Conservation (phyloP, 2,329 filamentous ascomycete species). For the Fusarium mexicanum region DNA sequence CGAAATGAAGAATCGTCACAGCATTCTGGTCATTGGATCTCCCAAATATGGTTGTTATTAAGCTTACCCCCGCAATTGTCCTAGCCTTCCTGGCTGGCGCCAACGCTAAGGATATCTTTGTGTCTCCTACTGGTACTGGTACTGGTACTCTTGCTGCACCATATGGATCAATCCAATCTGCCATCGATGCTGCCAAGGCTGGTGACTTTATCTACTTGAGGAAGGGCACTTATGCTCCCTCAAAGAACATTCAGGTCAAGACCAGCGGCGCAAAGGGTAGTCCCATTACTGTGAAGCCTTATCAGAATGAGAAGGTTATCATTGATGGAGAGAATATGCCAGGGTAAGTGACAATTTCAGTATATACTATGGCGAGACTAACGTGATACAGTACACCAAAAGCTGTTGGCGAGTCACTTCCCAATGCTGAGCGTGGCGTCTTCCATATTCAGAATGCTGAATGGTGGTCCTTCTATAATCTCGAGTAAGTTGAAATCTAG, state of each 20-base stretch:
- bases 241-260: slow-evolving; percentile 58
- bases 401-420: slow-evolving; percentile 51
- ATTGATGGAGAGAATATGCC: slow-evolving; percentile 55
- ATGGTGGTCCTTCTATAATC: slow-evolving; percentile 56
- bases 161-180: slow-evolving; percentile 57
- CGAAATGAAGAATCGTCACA: not conserved
- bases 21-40: not conserved
- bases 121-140: slow-evolving; percentile 55
- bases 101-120: slow-evolving; percentile 53
- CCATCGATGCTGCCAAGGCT: slow-evolving; percentile 55
- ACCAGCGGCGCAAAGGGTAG: slow-evolving; percentile 53
- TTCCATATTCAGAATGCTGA: slow-evolving; percentile 56
- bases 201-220: slow-evolving; percentile 58
- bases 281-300: slow-evolving; percentile 55
- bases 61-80: slow-evolving; percentile 20
- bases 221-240: slow-evolving; percentile 57
- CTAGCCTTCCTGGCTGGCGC: slow-evolving; percentile 17
- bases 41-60: slow-evolving; percentile 19
- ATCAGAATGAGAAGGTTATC: slow-evolving; percentile 55
- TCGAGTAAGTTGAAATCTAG: slow-evolving; percentile 39
- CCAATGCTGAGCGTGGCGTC: slow-evolving; percentile 55
- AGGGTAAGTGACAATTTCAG: not conserved
- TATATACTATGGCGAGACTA: not conserved
- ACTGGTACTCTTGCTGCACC: slow-evolving; percentile 53
- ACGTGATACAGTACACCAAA: slow-evolving; percentile 52